Evolutionary conservation across 2,329 filamentous ascomycete genomes (phyloP), one percentile per base, ranked within the genome.

Genomic region (Aspergillus sclerotialis): DNA sequence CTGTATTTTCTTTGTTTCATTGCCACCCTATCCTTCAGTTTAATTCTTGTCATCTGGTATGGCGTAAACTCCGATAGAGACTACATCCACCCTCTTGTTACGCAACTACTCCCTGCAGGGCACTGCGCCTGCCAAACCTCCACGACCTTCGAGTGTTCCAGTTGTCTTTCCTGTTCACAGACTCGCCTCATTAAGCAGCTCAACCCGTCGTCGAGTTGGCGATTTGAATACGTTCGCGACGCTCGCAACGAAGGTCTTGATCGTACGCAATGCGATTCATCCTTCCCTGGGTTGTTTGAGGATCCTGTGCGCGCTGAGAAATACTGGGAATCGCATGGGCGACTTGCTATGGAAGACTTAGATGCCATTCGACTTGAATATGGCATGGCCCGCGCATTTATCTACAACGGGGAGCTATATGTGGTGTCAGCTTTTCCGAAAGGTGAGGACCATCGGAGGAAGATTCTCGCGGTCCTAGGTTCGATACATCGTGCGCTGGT

Each of bases 401-500:
- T 63, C n/a, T 39, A 49, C 7, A 36, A 45, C 11, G 59, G 58
- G 5, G 46, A 61, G 14, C 38, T 63, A 3, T 52, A 60, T 30
- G 49, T 61, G 11, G 40, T 60, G 3, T 44, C 47, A 0, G 44
- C 50, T 5, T 52, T 50, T 2, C 45, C 58, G 4, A 50, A 45
- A 5, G 52, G 52, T n/a, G 57, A 60, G 30, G 60, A 63, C 17
- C 60, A 62, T 30, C 54, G 58, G 8, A 53, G 54, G 2, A 62
- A 63, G 36, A 58, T 60, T 16, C 26, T 63, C 7, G 67, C 63
- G 3, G 64, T 61, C 4, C 53, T 72, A 24, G 63, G 68, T 39
- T 58, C 66, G n/a, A 62, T 73, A 17, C 61, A 73, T 40, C 67
- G 69, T 29, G 67, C 69, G 38, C 60, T 73, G 34, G 52, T 61